A percentile compares a stretch with the other conserved stretches of the same genome.
phyloP scores from a whole-genome alignment of 2,329 filamentous ascomycete genomes.

The Cryphonectria parasitica region DNA sequence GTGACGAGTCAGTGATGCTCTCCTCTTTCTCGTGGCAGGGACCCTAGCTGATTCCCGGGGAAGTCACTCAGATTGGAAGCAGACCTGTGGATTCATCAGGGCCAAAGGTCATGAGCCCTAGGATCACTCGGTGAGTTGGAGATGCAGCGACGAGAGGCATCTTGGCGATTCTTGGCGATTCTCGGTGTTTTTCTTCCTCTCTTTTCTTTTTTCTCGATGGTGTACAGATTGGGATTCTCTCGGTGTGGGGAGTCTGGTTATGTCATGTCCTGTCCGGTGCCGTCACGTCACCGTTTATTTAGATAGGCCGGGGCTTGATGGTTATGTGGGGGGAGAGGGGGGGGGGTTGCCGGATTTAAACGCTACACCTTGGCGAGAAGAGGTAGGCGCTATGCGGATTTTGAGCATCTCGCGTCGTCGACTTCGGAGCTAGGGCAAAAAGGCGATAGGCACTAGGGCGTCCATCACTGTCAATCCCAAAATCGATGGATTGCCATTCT shows the following conservation, averaged over 20 bases:
- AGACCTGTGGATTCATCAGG: constrained; percentile 55
- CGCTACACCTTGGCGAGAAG: not conserved
- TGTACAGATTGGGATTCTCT: not conserved
- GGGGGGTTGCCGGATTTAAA: not conserved
- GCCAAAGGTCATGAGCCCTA: constrained; percentile 75
- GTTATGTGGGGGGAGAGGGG: not conserved
- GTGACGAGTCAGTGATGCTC: not conserved
- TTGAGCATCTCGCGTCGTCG: not conserved
- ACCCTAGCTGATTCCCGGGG: not conserved
- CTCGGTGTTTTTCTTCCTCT: not conserved
- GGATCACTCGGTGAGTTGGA: constrained; percentile 56
- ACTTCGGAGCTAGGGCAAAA: not conserved
- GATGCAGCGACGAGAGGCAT: constrained; percentile 28
- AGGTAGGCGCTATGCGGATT: not conserved
- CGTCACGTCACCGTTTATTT: not conserved
- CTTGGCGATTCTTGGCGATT: not conserved
- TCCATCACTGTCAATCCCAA: not conserved
- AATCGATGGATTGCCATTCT: not conserved
- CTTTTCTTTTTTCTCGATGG: not conserved
- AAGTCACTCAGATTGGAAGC: not conserved
- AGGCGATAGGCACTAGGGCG: not conserved
- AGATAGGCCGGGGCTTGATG: no score
- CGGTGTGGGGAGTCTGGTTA: not conserved
- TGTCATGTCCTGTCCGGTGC: not conserved
- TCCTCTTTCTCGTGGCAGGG: not conserved